These are phyloP conservation scores for Fraxinus anomala DNA, from an alignment of 257 asterid species.

Conservation along the genomic window DNA sequence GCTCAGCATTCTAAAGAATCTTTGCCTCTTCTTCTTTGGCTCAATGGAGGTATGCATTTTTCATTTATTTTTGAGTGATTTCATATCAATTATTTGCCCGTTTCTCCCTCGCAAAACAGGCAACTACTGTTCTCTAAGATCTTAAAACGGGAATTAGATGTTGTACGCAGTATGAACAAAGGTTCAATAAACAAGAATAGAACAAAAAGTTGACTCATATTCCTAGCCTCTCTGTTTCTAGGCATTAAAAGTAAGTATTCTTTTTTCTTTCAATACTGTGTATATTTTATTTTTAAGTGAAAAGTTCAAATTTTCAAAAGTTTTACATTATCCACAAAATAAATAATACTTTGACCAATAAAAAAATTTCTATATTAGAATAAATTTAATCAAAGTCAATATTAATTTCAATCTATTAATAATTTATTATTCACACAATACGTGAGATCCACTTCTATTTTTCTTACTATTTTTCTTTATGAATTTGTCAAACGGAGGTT, in stretches of 20 bases:
- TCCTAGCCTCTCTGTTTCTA: not conserved
- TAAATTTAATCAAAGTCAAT: too few species aligned
- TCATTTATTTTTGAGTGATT: not conserved
- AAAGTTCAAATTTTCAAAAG: not conserved
- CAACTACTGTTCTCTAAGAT: too few species aligned
- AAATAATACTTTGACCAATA: too few species aligned
- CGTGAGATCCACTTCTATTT: too few species aligned
- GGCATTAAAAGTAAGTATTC: not conserved
- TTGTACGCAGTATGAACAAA: too few species aligned
- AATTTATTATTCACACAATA: too few species aligned
- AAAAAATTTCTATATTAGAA: too few species aligned
- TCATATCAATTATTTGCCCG: not conserved
- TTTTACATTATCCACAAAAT: not conserved
- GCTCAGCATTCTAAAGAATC: slow-evolving; percentile 42
- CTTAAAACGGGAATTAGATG: too few species aligned
- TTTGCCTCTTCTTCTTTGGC: slow-evolving; percentile 88
- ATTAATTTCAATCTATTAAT: too few species aligned
- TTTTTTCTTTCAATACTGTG: not conserved
- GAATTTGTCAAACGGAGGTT: too few species aligned
- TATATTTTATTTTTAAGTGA: not conserved
- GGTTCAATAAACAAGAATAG: not conserved
- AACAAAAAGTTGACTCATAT: not conserved
- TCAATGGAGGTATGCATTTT: slow-evolving; percentile 65
- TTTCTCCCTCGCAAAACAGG: not conserved
- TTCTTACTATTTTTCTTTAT: too few species aligned